A percentile compares a stretch with the other conserved stretches of the same genome.
Evolutionary conservation across 2,329 filamentous ascomycete species (phyloP).

Genomic region (Xylaria sp.): DNA sequence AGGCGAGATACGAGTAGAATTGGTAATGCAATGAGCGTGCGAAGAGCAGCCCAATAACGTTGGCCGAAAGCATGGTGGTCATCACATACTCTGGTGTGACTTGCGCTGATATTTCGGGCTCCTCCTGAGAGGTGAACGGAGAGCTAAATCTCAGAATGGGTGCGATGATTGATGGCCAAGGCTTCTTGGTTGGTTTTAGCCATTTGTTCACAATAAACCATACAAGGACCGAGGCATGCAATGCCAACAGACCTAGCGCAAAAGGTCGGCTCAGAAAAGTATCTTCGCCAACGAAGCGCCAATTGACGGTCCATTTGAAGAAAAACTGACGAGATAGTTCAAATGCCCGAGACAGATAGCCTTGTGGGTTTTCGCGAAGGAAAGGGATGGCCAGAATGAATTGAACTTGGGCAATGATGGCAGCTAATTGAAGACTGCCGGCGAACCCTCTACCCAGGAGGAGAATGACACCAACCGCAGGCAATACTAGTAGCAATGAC

Average conservation of each 20-base stretch:
- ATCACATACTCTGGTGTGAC: conserved; percentile 79
- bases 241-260: conserved; percentile 71
- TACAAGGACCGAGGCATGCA: conserved; percentile 73
- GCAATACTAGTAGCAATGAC: conserved; percentile 84
- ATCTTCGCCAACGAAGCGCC: conserved; percentile 91
- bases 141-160: conserved; percentile 57
- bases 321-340: conserved; percentile 91
- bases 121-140: conserved; percentile 63
- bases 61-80: conserved; percentile 80
- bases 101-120: conserved; percentile 65
- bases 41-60: conserved; percentile 83
- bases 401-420: conserved; percentile 82
- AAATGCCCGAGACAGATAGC: conserved; percentile 86
- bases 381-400: conserved; percentile 76
- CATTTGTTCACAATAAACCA: conserved; percentile 76
- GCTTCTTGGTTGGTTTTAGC: conserved; percentile 74
- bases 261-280: conserved; percentile 78
- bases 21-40: conserved; percentile 93
- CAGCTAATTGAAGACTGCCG: conserved; percentile 73
- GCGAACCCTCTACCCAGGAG: conserved; percentile 77
- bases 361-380: conserved; percentile 69
- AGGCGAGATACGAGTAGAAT: conserved; percentile 92
- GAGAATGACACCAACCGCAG: conserved; percentile 80
- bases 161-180: conserved; percentile 64
- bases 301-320: conserved; percentile 99